Evolutionary conservation across 768 basidiomycete genomes (phyloP).

Genomic region (Russula lepida): DNA sequence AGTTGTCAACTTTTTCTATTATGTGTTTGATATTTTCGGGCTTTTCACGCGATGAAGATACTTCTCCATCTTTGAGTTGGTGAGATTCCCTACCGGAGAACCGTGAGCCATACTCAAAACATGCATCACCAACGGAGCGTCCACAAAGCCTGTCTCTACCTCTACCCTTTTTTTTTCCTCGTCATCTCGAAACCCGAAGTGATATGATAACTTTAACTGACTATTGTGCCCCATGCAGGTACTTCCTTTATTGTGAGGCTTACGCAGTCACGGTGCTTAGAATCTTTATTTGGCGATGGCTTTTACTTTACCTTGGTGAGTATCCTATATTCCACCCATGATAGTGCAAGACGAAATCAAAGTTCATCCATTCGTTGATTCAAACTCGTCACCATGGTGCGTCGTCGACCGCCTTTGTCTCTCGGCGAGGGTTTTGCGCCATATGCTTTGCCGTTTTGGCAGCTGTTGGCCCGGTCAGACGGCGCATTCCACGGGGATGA

Average conservation of each 20-base stretch:
- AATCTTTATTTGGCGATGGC: background rate
- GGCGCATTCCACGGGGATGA: slow-evolving; percentile 1
- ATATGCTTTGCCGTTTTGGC: slow-evolving; percentile 17
- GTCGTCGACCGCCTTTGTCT: slow-evolving; percentile 9
- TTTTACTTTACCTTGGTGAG: background rate
- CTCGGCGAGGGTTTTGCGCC: slow-evolving; percentile 4
- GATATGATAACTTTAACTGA: background rate
- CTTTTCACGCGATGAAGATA: slow-evolving; percentile 20
- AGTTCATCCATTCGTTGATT: slow-evolving; percentile 25
- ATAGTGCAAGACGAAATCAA: slow-evolving; percentile 17
- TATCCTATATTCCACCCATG: background rate
- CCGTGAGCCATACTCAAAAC: slow-evolving; percentile 23
- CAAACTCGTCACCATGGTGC: slow-evolving; percentile 5
- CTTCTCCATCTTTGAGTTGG: slow-evolving; percentile 21
- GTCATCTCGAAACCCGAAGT: background rate
- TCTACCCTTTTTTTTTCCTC: background rate
- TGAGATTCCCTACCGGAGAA: slow-evolving; percentile 6
- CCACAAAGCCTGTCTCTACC: background rate
- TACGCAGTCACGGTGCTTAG: background rate
- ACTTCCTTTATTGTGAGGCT: background rate
- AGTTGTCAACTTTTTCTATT: background rate
- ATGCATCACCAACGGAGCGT: slow-evolving; percentile 24
- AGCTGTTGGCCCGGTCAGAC: slow-evolving; percentile 5
- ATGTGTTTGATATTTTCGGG: background rate
- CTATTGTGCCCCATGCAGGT: background rate